Evolutionary conservation across 2,329 filamentous ascomycete species (phyloP).

Genomic region (Blumeria hordei): DNA sequence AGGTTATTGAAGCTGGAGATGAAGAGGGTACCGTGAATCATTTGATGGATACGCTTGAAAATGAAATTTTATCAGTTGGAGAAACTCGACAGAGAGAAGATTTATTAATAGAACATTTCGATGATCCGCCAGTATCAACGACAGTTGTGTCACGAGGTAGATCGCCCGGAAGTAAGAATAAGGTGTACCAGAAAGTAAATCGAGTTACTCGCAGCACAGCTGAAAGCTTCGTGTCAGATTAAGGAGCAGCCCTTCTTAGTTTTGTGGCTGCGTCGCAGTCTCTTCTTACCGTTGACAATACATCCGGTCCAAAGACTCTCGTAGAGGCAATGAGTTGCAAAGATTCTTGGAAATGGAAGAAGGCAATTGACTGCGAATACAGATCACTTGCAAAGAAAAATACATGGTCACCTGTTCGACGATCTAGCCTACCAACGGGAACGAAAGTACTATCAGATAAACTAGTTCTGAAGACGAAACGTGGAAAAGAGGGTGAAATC

Average conservation of each 20-base stretch:
- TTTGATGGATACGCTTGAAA: not conserved
- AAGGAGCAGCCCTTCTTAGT: not conserved
- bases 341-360: not conserved
- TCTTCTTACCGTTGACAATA: not conserved
- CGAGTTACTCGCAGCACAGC: not conserved
- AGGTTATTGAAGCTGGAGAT: not conserved
- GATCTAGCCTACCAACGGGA: not conserved
- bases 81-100: not conserved
- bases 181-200: conserved; percentile 1
- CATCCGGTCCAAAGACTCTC: not conserved
- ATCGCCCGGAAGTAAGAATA: not conserved
- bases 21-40: not conserved
- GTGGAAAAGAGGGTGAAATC: not conserved
- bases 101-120: not conserved
- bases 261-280: not conserved
- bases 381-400: not conserved
- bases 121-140: not conserved
- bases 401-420: not conserved
- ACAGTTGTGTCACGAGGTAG: not conserved
- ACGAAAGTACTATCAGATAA: not conserved
- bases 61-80: not conserved
- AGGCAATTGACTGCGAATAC: not conserved
- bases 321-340: not conserved
- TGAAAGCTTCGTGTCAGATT: not conserved
- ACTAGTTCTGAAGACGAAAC: not conserved